Percentiles rank a stretch among this genome's conserved stretches.
Conservation (phyloP, 2,329 filamentous ascomycete genomes). For the Cephalotrichum gorgonifer region DNA sequence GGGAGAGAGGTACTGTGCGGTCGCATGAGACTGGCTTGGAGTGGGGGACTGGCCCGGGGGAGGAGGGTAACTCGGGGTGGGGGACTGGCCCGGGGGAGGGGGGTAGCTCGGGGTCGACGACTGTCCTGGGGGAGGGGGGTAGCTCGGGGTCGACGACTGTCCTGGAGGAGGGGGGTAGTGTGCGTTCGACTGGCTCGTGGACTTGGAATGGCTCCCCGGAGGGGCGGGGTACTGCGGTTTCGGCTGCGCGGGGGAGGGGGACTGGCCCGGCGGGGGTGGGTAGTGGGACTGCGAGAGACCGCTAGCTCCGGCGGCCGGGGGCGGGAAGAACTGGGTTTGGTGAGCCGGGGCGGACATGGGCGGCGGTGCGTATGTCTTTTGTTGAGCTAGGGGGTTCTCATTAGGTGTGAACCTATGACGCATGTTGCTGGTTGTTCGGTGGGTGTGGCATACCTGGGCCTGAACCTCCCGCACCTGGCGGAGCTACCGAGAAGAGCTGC, state of each 20-base stretch:
- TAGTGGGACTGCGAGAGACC: conserved; percentile 20
- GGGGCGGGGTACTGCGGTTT: conserved; percentile 12
- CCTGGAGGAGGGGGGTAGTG: neutral
- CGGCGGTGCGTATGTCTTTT: conserved; percentile 12
- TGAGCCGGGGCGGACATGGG: conserved; percentile 33
- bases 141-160: neutral
- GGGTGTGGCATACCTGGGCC: conserved; percentile 13
- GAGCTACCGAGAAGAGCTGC: conserved; percentile 20
- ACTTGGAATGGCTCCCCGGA: conserved; percentile 7
- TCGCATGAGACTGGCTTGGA: neutral
- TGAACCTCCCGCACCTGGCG: conserved; percentile 23
- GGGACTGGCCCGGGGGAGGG: neutral
- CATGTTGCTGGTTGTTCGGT: neutral
- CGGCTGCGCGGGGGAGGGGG: conserved; percentile 14
- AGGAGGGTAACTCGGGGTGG: neutral
- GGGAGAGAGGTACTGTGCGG: neutral
- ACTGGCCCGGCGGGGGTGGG: conserved; percentile 16
- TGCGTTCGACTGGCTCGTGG: neutral
- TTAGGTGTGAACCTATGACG: neutral
- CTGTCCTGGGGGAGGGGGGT: no score
- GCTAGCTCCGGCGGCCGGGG: conserved; percentile 17
- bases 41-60: neutral
- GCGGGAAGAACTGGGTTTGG: conserved; percentile 33
- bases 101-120: neutral
- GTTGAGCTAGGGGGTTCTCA: conserved; percentile 8